Percentiles rank a stretch among this genome's conserved stretches.
phyloP scores from a whole-genome alignment of 805 yeast genomes.

The Barnettozyma sucrosica region DNA sequence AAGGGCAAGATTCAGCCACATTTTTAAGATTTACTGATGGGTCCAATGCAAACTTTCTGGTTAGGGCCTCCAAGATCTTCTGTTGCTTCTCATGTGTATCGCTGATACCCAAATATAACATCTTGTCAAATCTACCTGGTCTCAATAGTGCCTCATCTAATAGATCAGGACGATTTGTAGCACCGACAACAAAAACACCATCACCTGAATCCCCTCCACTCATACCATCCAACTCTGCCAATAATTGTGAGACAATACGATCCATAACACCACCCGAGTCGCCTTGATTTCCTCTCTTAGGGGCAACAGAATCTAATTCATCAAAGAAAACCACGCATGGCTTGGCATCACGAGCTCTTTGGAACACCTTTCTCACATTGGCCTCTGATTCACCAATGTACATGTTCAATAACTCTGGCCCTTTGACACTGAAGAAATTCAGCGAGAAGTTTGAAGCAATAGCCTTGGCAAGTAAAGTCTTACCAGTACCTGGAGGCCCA shows the following conservation, averaged over 20 bases:
- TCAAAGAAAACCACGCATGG: constrained; percentile 98
- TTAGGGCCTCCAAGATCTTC: constrained; percentile 80
- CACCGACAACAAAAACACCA: constrained; percentile 98
- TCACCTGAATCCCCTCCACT: constrained; percentile 67
- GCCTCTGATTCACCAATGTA: constrained; percentile 98
- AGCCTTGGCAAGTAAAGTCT: constrained; percentile 91
- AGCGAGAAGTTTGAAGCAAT: constrained; percentile 93
- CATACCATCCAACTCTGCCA: constrained; percentile 97
- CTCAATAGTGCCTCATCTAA: constrained; percentile 89
- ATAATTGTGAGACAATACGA: constrained; percentile 88
- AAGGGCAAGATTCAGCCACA: constrained; percentile 71
- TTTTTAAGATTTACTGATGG: constrained; percentile 50
- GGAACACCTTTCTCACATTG: constrained; percentile 90
- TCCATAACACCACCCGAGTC: constrained; percentile 99
- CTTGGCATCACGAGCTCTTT: constrained; percentile 90
- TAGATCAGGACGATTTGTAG: constrained; percentile 94
- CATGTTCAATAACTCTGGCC: constrained; percentile 95
- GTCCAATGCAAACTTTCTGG: constrained; percentile 69
- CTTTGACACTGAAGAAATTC: constrained; percentile 93
- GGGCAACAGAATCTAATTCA: constrained; percentile 96
- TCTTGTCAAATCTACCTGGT: constrained; percentile 93
- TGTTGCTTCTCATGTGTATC: constrained; percentile 87
- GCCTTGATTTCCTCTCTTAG: constrained; percentile 97
- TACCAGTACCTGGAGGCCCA: constrained; percentile 99
- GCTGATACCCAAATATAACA: constrained; percentile 88